phyloP scores from a whole-genome alignment of 2,329 filamentous ascomycete species.

The Dothistroma septosporum region DNA sequence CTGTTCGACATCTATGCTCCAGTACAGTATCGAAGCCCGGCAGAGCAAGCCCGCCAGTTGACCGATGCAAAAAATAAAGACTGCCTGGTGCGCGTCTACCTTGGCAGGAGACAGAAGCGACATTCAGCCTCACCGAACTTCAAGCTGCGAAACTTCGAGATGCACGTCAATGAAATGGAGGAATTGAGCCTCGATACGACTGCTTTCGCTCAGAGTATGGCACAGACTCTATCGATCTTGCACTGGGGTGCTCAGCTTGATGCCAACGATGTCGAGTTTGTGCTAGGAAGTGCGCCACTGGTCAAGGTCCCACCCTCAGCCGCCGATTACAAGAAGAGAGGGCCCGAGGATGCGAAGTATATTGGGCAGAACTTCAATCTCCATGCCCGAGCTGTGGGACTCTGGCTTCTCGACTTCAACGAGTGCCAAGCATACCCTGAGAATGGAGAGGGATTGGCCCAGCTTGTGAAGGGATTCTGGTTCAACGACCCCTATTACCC shows the following conservation, averaged over 20 bases:
- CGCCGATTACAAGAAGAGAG: neutral
- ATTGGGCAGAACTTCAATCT: neutral
- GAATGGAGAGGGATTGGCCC: neutral
- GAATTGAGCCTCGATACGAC: neutral
- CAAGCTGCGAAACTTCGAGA: constrained; percentile 2
- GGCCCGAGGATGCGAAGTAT: neutral
- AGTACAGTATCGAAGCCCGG: neutral
- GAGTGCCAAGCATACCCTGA: neutral
- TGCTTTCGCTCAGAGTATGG: neutral
- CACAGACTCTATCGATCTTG: neutral
- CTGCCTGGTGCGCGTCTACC: constrained; percentile 3
- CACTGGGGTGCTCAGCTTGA: constrained; percentile 1
- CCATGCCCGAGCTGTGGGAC: neutral
- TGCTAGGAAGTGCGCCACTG: neutral
- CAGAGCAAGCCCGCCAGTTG: neutral
- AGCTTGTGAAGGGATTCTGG: neutral
- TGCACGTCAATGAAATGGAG: constrained; percentile 1
- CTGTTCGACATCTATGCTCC: neutral
- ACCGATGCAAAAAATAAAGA: constrained; percentile 1
- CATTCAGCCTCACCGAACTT: constrained; percentile 1
- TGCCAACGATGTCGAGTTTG: constrained; percentile 4
- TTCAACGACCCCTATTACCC: constrained; percentile 2
- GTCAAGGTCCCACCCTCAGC: neutral
- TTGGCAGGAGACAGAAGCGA: neutral
- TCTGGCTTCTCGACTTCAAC: constrained; percentile 5